Base-by-base conservation (phyloP, 225 moss, liverwort and hornwort species). In the Polytrichum formosum region DNA sequence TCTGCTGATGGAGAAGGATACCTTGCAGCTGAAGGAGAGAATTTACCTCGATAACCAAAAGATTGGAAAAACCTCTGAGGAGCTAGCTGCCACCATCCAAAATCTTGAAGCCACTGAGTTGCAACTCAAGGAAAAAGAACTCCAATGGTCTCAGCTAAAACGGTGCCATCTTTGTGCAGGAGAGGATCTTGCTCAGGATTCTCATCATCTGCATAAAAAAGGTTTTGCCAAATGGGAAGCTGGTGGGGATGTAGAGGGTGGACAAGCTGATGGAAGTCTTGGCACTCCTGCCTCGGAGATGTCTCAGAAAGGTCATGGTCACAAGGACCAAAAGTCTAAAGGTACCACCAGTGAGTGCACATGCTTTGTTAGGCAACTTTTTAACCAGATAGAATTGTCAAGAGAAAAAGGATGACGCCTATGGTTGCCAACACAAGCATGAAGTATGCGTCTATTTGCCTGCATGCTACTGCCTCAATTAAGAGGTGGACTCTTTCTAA, bases 1-100 rank as follows among this genome's bases (percentile, higher is more conserved):
- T 22, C 74, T 79, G 56, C 74, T 64, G 64, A 75, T 88, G 69
- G 68, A 91, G 22, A 88, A 85, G 30, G 97, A 94, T 71, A 79
- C 84, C 1, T 76, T 71, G 65, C 74, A 59, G 29, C 19, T 77
- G 0, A 87, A 74, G 64, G 85, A 84, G 23, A 29, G 23, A 7
- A 73, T 68, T 35, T 53, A 35, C 26, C 23, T 18, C 26, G 20
- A 66, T 18, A 81, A 65, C 16, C 62, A 62, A 25, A 77, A 77
- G 29, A 82, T 64, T 77, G 54, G 71, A 55, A 61, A 70, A 54
- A 59, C 79, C 23, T 77, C 19, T 37, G 7, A 73, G 10, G 71
- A 88, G 61, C 75, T 82, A 46, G 56, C 73, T 70, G 70, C 10
- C 23, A 79, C 58, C 16, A 79, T 59, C 9, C 72, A 73, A 54